Evolutionary conservation across 805 yeast genomes (phyloP).

Genomic region (Yarrowia sp.): DNA sequence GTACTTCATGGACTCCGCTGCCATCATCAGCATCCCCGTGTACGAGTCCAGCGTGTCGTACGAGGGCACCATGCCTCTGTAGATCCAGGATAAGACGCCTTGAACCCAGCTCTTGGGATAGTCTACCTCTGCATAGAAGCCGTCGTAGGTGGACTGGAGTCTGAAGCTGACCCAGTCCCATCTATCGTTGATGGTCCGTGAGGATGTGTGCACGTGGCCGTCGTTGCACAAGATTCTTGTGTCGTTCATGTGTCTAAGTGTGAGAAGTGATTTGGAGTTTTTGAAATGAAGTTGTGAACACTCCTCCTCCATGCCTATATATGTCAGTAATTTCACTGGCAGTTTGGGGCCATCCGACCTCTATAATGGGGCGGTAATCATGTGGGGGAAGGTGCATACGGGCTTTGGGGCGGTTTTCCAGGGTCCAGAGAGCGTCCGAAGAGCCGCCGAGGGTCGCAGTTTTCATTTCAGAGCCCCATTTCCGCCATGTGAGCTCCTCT

Average conservation of each 20-base stretch:
- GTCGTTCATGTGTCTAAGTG: slow-evolving; percentile 4
- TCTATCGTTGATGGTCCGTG: not conserved
- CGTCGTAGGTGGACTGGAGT: not conserved
- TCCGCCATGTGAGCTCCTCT: too few relatives aligned
- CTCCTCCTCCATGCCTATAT: too few relatives aligned
- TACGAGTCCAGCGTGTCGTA: not conserved
- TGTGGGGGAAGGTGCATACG: not conserved
- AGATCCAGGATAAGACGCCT: not conserved
- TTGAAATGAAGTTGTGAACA: too few relatives aligned
- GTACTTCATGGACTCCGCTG: not conserved
- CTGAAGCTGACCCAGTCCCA: slow-evolving; percentile 1
- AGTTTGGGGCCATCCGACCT: not conserved
- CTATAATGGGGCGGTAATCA: not conserved
- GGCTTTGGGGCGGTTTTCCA: not conserved
- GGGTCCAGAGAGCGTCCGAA: too few relatives aligned
- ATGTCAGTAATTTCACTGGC: too few relatives aligned
- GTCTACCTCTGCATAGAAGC: not conserved
- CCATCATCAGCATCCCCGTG: not conserved
- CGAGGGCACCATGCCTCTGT: not conserved
- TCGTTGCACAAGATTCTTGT: not conserved
- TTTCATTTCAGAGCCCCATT: too few relatives aligned
- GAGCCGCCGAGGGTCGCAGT: too few relatives aligned
- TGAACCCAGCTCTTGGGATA: slow-evolving; percentile 4
- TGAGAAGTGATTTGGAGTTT: not conserved
- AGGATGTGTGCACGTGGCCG: not conserved